These are phyloP conservation scores for Trichoderma sp. DNA, from an alignment of 2,329 filamentous ascomycete species.

Conservation along the genomic window DNA sequence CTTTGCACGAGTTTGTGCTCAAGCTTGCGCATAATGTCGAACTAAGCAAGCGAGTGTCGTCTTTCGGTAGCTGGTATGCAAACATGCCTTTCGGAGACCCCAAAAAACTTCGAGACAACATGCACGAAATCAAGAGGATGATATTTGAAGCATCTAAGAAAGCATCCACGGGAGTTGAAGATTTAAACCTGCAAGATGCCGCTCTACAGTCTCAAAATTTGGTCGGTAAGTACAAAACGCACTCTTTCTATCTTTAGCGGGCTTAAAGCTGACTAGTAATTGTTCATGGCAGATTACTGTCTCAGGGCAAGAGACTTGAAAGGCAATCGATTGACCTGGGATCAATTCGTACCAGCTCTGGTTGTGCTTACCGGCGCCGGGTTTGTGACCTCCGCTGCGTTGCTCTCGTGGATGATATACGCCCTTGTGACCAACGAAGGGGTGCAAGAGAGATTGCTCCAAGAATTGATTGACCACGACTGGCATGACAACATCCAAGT, in stretches of 20 bases:
- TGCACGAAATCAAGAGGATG: slow-evolving; percentile 34
- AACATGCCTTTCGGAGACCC: slow-evolving; percentile 57
- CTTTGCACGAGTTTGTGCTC: slow-evolving; percentile 49
- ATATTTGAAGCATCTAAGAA: slow-evolving; percentile 37
- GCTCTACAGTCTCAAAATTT: slow-evolving; percentile 46
- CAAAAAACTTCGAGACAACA: slow-evolving; percentile 38
- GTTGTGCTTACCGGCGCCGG: slow-evolving; percentile 55
- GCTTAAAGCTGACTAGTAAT: neutral
- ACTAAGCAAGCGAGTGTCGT: slow-evolving; percentile 51
- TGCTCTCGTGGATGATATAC: slow-evolving; percentile 58
- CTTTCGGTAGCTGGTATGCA: slow-evolving; percentile 54
- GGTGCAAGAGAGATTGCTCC: slow-evolving; percentile 54
- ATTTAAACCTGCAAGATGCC: slow-evolving; percentile 46
- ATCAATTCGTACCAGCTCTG: slow-evolving; percentile 33
- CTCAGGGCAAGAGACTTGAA: slow-evolving; percentile 52
- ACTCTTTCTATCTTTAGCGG: neutral
- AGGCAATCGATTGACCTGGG: slow-evolving; percentile 48
- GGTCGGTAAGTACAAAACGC: slow-evolving; percentile 22
- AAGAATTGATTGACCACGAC: slow-evolving; percentile 53
- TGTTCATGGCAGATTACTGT: slow-evolving; percentile 43
- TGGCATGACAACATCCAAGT: slow-evolving; percentile 43
- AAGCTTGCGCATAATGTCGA: slow-evolving; percentile 48
- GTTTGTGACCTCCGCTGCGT: slow-evolving; percentile 57
- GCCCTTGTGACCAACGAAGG: slow-evolving; percentile 50
- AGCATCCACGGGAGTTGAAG: slow-evolving; percentile 38